Conservation (phyloP, 2,329 filamentous ascomycete genomes). For the Emergomyces africanus region DNA sequence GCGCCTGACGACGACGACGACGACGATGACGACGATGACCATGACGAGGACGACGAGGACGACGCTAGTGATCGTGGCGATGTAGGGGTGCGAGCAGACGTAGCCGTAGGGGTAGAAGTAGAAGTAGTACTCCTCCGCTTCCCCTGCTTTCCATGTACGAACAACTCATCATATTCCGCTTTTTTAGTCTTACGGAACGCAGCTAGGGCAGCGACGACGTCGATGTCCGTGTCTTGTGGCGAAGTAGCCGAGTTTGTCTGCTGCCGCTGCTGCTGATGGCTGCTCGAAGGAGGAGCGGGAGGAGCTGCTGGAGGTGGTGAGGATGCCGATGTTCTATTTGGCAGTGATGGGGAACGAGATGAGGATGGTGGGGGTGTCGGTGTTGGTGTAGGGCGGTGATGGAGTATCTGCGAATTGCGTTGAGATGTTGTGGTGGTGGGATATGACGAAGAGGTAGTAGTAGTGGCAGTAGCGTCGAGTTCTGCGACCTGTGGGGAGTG, state of each 20-base stretch:
- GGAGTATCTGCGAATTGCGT: neutral
- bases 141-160: conserved; percentile 7
- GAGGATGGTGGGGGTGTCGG: neutral
- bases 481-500: neutral
- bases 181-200: conserved; percentile 42
- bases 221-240: conserved; percentile 21
- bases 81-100: neutral
- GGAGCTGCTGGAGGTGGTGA: neutral
- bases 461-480: neutral
- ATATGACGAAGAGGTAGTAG: neutral
- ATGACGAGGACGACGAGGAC: neutral
- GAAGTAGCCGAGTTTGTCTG: conserved; percentile 5
- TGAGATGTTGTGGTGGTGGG: neutral
- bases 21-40: neutral
- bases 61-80: neutral
- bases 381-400: neutral
- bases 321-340: neutral
- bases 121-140: neutral
- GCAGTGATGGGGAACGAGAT: neutral
- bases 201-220: conserved; percentile 42
- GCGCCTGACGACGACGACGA: neutral
- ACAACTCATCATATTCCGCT: conserved; percentile 32
- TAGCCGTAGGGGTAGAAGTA: neutral
- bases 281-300: neutral
- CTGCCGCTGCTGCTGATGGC: conserved; percentile 5